Evolutionary conservation across 116 monocot genomes (phyloP).

Genomic region (Zostera marina): DNA sequence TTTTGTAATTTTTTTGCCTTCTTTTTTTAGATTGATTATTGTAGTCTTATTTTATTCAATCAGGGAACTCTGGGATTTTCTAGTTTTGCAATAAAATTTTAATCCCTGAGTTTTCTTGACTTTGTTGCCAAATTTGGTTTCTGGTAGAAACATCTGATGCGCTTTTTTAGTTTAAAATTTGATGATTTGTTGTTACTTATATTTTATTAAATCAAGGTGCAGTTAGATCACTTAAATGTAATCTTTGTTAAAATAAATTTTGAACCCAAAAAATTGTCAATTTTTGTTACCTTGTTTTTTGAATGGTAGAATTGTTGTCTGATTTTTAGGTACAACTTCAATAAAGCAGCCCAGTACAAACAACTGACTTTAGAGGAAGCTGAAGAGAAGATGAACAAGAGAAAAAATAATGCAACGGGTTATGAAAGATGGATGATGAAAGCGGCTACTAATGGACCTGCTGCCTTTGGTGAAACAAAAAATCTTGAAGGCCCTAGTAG

Average conservation of each 20-base stretch:
- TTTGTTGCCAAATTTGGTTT: not conserved
- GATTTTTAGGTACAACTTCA: conserved; percentile 85
- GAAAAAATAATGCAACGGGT: conserved; percentile 71
- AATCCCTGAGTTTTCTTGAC: not conserved
- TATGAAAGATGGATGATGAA: conserved; percentile 99
- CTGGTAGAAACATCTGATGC: not conserved
- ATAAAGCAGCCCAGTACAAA: conserved; percentile 95
- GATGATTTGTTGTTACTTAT: not conserved
- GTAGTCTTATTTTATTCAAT: not conserved
- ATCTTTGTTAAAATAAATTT: not conserved
- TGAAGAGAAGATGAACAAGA: conserved; percentile 97
- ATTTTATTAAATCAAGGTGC: not conserved
- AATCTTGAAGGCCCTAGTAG: conserved; percentile 19
- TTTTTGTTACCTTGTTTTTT: not conserved
- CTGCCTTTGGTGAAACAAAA: conserved; percentile 79
- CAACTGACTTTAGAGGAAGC: conserved; percentile 97
- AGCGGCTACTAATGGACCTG: conserved; percentile 84
- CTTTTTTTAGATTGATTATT: not conserved
- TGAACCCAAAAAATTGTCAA: not conserved
- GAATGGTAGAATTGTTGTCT: not conserved
- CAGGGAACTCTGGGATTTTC: not conserved
- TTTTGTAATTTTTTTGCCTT: not conserved
- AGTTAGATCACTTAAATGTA: not conserved
- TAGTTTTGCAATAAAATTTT: not conserved
- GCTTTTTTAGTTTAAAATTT: not conserved